Evolutionary conservation across 2,329 filamentous ascomycete genomes (phyloP), one percentile per base, ranked within the genome.

Genomic region (Seiridium cupressi): DNA sequence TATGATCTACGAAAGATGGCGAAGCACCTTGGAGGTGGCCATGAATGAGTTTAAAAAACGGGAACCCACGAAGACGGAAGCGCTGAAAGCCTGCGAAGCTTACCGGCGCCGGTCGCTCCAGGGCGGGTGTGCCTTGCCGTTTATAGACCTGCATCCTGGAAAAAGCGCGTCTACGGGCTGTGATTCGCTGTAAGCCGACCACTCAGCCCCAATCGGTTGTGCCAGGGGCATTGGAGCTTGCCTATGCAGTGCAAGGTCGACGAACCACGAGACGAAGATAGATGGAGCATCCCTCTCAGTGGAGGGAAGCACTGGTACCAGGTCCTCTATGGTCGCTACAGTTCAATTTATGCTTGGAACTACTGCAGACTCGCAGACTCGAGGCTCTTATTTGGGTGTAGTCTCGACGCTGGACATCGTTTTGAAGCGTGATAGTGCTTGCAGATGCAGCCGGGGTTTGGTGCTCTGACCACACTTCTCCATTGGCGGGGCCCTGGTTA

Each of bases 71-170:
- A 49, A 49, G 9, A 34, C 34, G 55, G 49, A 57, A 57, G 55
- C 55, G 55, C 55, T 57, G 55, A 40, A 48, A 8, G 18, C 11
- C 49, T 53, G n/a, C 31, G 32, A 53, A 35, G 32, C 49, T 18
- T 40, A 48, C 18, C 55, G 18, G 40, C 10, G 46, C 55, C 55
- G 44, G 51, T 51, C 58, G 49, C 51, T 42, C 38, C 8, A 44
- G 60, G 60, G 63, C 63, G 65, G 66, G 65, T 70, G 63, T 68
- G 68, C 66, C 69, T 70, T 69, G 65, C 66, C 63, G 55, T 61
- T 65, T 68, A 59, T 38, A 66, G 63, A 61, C 61, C 36, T 61
- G 59, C n/a, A 58, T 55, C 48, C 61, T 59, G 59, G 60, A 32
- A 49, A 59, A 11, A 46, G 31, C n/a, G 36, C 57, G 32, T 26